These are phyloP conservation scores for Leccinum ponderosum DNA, from an alignment of 1,284 basidiomycete genomes.

Conservation along the genomic window DNA sequence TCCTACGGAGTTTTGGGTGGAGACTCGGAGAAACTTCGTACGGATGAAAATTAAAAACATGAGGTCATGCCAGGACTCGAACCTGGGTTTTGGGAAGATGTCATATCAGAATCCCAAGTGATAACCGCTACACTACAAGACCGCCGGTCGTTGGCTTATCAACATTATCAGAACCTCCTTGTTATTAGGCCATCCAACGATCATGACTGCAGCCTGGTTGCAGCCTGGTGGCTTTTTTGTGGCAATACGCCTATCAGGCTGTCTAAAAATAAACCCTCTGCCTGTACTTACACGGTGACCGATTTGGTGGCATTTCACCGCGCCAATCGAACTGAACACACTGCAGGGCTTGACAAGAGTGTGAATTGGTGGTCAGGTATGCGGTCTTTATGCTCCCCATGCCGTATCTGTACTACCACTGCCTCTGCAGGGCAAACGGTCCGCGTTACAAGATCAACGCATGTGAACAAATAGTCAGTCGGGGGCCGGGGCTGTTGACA, in stretches of 20 bases:
- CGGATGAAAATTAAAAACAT: neutral
- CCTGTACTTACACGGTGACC: neutral
- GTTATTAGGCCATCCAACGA: no score
- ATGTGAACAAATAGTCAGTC: neutral
- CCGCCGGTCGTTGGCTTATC: conserved; percentile 25
- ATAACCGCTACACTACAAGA: conserved; percentile 47
- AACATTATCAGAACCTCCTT: neutral
- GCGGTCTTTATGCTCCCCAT: neutral
- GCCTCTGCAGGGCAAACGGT: neutral
- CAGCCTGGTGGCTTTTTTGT: no score
- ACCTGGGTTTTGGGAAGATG: conserved; percentile 20
- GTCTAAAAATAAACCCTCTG: no score
- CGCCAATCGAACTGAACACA: no score
- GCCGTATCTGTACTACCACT: neutral
- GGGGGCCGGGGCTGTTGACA: no score
- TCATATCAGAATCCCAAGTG: conserved; percentile 56
- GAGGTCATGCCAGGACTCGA: conserved; percentile 19
- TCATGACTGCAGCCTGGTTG: no score
- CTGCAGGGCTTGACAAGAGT: neutral
- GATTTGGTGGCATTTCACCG: no score
- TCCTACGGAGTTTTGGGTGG: no score
- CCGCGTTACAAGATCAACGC: neutral
- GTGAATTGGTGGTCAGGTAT: neutral
- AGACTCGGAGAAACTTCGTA: neutral
- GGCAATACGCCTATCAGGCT: no score